Base-by-base conservation (phyloP, 2,329 filamentous ascomycete genomes). In the Fusarium sp. region DNA sequence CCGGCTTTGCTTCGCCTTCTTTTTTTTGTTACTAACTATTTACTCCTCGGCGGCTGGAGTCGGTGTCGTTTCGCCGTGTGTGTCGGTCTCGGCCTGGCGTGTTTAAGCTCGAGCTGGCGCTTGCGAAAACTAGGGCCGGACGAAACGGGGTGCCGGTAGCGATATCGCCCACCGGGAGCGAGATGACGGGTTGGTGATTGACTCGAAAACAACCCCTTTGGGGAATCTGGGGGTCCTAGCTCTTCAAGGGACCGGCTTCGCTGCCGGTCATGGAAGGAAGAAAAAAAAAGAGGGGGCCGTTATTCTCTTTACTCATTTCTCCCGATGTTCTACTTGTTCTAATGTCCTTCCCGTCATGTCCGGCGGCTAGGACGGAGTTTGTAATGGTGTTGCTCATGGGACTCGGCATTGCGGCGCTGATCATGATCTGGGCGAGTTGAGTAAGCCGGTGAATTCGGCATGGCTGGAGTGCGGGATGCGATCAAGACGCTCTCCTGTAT, bases 31-130 rank as follows among this genome's bases (percentile, higher is more conserved):
- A 14, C n/a, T 45, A 7, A 22, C 22, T 32, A 10, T 32, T 32
- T 27, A 12, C 27, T 54, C 27, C 27, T 54, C 27, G 47, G 47
- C 47, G 47, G 38, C 38, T 30, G 37, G 27, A 59, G 56, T 60
- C n/a, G 32, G 17, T 50, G 43, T 52, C 40, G 47, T 35, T 57
- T 57, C 33, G 54, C 32, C 54, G 54, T 35, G 45, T 43, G 38
- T 50, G 40, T 45, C 47, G 66, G 72, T 73, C 73, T 72, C 63
- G 73, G 71, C 73, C 71, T 74, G 62, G 73, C 43, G 59, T 74
- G 62, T 65, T 74, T 71, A 72, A 74, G 68, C 71, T 71, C 70
- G 38, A 71, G 58, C 43, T 60, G 70, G 68, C 70, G 68, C 66
- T 74, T 52, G 54, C 22, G 38, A 32, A 37, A 37, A 76, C 73